Conservation (phyloP, 345 rosid genomes). For the Lenwebbia sp. region DNA sequence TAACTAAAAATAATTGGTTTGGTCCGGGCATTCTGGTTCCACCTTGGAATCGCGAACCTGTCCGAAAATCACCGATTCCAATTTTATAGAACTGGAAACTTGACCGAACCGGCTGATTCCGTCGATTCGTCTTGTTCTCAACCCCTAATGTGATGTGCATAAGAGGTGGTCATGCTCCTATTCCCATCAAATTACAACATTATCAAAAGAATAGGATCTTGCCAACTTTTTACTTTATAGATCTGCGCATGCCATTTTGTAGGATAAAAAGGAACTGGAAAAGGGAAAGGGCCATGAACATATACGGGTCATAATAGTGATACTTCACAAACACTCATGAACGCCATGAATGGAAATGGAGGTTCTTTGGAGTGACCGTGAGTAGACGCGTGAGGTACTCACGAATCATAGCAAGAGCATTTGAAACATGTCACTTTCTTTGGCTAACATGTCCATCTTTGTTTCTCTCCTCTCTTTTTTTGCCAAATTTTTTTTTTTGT, state of each 20-base stretch:
- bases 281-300: background rate
- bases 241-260: background rate
- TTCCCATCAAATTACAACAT: background rate
- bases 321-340: background rate
- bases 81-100: too few relatives aligned
- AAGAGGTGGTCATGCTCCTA: background rate
- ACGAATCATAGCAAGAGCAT: background rate
- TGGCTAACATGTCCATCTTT: background rate
- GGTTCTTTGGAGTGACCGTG: background rate
- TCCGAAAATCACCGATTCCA: too few relatives aligned
- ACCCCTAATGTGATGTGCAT: too few relatives aligned
- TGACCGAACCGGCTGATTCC: too few relatives aligned
- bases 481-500: background rate
- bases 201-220: background rate
- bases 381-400: background rate
- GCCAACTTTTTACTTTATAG: background rate
- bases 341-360: background rate
- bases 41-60: too few relatives aligned
- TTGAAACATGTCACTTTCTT: background rate
- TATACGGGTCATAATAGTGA: background rate
- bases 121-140: too few relatives aligned
- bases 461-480: background rate
- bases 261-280: background rate
- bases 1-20: too few relatives aligned
- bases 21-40: too few relatives aligned